These are phyloP conservation scores for Ogataea trehalophila DNA, from an alignment of 805 yeast genomes.

Conservation along the genomic window DNA sequence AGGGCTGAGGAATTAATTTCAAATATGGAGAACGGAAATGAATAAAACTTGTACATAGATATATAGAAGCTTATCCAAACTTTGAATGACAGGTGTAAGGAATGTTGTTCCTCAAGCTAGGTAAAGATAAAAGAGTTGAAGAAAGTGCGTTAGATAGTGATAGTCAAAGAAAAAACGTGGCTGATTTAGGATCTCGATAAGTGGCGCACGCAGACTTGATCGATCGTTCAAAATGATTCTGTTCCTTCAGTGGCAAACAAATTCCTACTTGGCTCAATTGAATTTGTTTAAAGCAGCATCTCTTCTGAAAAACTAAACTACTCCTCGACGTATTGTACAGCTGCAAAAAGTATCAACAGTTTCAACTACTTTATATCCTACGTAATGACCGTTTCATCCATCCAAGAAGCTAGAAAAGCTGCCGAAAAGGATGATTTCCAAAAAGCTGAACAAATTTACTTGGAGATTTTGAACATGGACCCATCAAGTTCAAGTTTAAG, in stretches of 20 bases:
- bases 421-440: conserved; percentile 42
- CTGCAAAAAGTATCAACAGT: too few species aligned
- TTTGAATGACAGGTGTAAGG: not conserved
- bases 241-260: not conserved
- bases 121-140: not conserved
- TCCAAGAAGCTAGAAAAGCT: conserved; percentile 61
- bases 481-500: conserved; percentile 9
- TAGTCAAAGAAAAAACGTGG: not conserved
- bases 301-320: too few species aligned
- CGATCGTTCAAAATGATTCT: too few species aligned
- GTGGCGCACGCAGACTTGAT: too few species aligned
- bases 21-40: conserved; percentile 11
- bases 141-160: not conserved
- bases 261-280: not conserved
- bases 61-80: not conserved
- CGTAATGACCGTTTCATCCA: conserved; percentile 28
- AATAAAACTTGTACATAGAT: not conserved
- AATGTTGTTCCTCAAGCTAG: not conserved
- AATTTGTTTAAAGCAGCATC: too few species aligned
- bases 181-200: not conserved
- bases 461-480: conserved; percentile 38
- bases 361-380: not conserved
- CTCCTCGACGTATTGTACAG: too few species aligned
- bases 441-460: conserved; percentile 58
- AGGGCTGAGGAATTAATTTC: conserved; percentile 36